These are phyloP conservation scores for Mycena rebaudengoi DNA, from an alignment of 768 basidiomycete species.

Conservation along the genomic window DNA sequence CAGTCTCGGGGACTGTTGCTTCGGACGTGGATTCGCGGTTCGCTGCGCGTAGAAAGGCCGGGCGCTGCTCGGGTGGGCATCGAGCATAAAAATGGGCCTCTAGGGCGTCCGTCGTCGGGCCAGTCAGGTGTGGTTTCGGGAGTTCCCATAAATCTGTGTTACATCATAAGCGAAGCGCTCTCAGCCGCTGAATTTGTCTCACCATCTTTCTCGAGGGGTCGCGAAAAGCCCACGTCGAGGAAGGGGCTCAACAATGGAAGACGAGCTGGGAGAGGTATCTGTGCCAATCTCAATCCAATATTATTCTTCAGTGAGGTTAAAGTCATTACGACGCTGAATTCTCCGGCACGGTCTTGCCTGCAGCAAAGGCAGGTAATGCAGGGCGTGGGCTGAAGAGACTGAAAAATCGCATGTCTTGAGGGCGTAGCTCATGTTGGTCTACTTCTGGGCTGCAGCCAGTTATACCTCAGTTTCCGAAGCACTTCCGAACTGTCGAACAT, in stretches of 20 bases:
- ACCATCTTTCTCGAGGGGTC: conserved; percentile 68
- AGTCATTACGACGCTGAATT: conserved; percentile 43
- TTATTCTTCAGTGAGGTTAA: no score
- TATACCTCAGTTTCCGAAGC: no score
- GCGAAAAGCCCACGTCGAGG: conserved; percentile 63
- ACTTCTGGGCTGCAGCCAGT: no score
- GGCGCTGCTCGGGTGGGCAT: conserved; percentile 59
- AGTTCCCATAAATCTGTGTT: conserved; percentile 64
- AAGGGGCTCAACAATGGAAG: conserved; percentile 63
- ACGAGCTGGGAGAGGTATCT: conserved; percentile 57
- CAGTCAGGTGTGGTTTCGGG: conserved; percentile 47
- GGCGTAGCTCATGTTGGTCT: no score
- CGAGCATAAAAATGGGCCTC: conserved; percentile 58
- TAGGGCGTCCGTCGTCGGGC: conserved; percentile 47
- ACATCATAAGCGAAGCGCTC: neutral
- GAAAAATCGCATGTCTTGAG: no score
- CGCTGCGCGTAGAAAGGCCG: conserved; percentile 41
- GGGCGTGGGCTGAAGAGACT: conserved; percentile 29
- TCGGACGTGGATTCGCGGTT: no score
- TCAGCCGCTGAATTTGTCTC: conserved; percentile 12
- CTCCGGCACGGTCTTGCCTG: conserved; percentile 29
- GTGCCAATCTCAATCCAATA: neutral
- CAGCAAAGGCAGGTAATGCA: conserved; percentile 31
- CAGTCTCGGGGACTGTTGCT: conserved; percentile 12
- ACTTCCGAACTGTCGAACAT: no score